phyloP scores from a whole-genome alignment of 2,329 filamentous ascomycete species.

The Cladosporium sphaerospermum region DNA sequence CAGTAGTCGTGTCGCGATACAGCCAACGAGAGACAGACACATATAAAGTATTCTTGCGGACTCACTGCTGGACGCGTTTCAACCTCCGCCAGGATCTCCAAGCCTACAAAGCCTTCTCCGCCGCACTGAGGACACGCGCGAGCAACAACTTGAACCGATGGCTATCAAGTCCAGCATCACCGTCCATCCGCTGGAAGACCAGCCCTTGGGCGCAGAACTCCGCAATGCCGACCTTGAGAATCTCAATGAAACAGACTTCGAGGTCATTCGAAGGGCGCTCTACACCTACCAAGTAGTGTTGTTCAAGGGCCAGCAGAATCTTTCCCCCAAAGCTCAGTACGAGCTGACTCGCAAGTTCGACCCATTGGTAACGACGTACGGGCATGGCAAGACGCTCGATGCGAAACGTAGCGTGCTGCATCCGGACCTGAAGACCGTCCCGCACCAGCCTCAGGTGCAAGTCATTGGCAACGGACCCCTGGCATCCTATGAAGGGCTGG shows the following conservation, averaged over 20 bases:
- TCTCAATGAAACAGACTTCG: slow-evolving; percentile 55
- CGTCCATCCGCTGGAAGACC: slow-evolving; percentile 20
- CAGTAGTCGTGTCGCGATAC: no score
- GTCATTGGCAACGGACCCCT: slow-evolving; percentile 73
- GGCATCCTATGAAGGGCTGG: slow-evolving; percentile 62
- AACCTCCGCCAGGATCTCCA: no score
- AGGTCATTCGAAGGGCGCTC: slow-evolving; percentile 56
- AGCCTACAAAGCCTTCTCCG: no score
- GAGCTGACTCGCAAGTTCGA: slow-evolving; percentile 70
- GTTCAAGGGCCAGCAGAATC: slow-evolving; percentile 59
- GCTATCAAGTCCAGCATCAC: slow-evolving; percentile 24
- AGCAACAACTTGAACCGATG: slow-evolving; percentile 10
- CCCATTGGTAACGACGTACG: slow-evolving; percentile 58
- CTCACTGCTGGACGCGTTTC: no score
- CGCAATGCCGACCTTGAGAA: slow-evolving; percentile 26
- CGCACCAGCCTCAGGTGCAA: slow-evolving; percentile 72
- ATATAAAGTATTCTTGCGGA: no score
- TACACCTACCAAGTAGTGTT: slow-evolving; percentile 65
- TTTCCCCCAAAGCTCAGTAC: slow-evolving; percentile 66
- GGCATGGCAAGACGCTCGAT: slow-evolving; percentile 70
- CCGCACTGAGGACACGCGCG: no score
- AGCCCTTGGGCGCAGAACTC: slow-evolving; percentile 25
- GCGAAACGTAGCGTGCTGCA: slow-evolving; percentile 61
- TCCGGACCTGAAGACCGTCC: slow-evolving; percentile 73
- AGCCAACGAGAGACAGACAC: no score